Evolutionary conservation across 2,329 filamentous ascomycete genomes (phyloP).

Genomic region (Passalora sequoiae): DNA sequence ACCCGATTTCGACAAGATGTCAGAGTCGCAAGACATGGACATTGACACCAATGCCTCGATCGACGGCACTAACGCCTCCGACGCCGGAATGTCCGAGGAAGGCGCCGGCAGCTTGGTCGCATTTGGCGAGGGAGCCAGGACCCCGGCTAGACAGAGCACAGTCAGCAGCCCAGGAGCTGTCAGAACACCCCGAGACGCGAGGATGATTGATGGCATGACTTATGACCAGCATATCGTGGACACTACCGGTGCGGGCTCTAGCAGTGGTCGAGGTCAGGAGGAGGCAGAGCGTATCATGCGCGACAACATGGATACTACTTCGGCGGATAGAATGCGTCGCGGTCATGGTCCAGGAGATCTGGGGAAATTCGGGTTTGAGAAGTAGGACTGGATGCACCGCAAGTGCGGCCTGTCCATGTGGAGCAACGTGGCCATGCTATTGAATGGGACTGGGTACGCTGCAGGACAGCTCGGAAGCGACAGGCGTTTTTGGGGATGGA

Average conservation of each 20-base stretch:
- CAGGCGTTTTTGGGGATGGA: neutral
- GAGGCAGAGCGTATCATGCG: conserved; percentile 61
- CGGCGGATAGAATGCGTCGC: conserved; percentile 33
- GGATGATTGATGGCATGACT: conserved; percentile 44
- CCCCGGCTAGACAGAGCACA: conserved; percentile 57
- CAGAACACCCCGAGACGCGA: conserved; percentile 37
- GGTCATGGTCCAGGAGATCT: conserved; percentile 44
- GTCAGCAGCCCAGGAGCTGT: conserved; percentile 62
- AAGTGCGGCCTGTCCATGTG: neutral
- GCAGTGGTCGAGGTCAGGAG: conserved; percentile 30
- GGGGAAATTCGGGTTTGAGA: conserved; percentile 59
- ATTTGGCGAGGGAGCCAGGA: conserved; percentile 79
- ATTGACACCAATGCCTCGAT: no score
- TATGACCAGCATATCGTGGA: conserved; percentile 41
- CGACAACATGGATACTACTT: conserved; percentile 50
- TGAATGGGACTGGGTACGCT: neutral
- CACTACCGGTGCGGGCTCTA: conserved; percentile 30
- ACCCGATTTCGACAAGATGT: conserved; percentile 55
- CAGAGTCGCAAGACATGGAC: conserved; percentile 47
- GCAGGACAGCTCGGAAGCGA: neutral
- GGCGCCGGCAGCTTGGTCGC: conserved; percentile 78
- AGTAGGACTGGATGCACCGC: conserved; percentile 14
- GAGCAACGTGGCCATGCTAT: neutral
- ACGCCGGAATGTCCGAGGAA: conserved; percentile 80
- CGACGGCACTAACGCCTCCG: no score